Evolutionary conservation across 495 filamentous ascomycete genomes (phyloP), one percentile per base, ranked within the genome.

Genomic region (Daldinia concentrica): DNA sequence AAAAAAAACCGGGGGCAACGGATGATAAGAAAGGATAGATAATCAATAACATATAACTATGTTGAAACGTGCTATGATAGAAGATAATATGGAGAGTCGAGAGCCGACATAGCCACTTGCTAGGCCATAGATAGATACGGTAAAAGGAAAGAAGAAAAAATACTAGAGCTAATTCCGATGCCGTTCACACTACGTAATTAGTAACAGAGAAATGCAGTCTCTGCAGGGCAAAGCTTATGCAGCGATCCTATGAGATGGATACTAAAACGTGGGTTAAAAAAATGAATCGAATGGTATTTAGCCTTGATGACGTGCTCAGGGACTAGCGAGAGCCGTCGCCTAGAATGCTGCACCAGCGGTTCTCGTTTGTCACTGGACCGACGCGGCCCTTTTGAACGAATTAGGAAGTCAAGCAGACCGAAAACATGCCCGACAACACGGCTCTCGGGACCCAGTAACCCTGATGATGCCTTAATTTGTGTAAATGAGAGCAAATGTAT

Each of bases 291-390:
- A 68, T 67, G 61, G 57, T 12, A 68, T 73, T 75, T 83, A 83
- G 81, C 80, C 78, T 77, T 62, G 77, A 83, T 83, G 79, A 77
- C 81, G 81, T 83, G 81, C 80, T 83, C 79, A 69, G 58, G 76
- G 64, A 74, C 74, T 68, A 71, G 68, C 68, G 72, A 72, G 51
- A 71, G 64, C 68, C 71, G 71, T 27, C 51, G 30, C 65, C 43
- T 37, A 56, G 17, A 54, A 27, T 36, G 11, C 43, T 17, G 64
- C 22, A 56, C 59, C 60, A 30, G 36, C 71, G 71, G 71, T 62
- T 73, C 65, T 69, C 71, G 71, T 69, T 52, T 50, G 36, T 63
- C 51, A 51, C 65, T 63, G 58, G 57, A 62, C 64, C 60, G 63
- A 30, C 56, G 37, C 37, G 30, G 30, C 30, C 54, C 2, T 45